Percentiles rank a stretch among this genome's conserved stretches.
Conservation (phyloP, 2,329 filamentous ascomycete species). For the Sclerotinia minor region DNA sequence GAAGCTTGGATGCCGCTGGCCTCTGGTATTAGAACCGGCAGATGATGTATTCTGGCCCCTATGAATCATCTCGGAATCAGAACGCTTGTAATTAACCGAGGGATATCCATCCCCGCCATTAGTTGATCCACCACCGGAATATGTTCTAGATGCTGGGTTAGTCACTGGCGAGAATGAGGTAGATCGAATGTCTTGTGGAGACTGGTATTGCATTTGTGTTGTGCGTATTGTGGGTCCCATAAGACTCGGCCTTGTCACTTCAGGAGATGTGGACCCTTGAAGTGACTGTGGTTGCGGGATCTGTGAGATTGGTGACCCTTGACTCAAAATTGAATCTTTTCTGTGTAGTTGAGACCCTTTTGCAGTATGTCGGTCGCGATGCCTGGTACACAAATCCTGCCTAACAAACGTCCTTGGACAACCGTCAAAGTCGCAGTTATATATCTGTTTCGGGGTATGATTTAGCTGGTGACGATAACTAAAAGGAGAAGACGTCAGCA, state of each 20-base stretch:
- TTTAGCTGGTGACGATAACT: constrained; percentile 91
- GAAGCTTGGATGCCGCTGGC: constrained; percentile 40
- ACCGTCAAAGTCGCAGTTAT: constrained; percentile 87
- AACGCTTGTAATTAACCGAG: constrained; percentile 37
- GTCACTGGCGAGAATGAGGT: constrained; percentile 39
- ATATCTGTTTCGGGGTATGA: constrained; percentile 93
- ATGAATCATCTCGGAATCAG: constrained; percentile 39
- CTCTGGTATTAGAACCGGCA: constrained; percentile 28
- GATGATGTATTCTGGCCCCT: constrained; percentile 32
- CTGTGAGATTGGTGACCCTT: constrained; percentile 44
- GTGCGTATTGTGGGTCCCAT: constrained; percentile 35
- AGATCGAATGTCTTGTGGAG: constrained; percentile 37
- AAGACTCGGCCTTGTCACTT: constrained; percentile 37
- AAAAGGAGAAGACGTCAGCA: constrained; percentile 26
- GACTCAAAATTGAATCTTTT: constrained; percentile 63
- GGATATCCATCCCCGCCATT: constrained; percentile 36
- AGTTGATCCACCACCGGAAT: constrained; percentile 34
- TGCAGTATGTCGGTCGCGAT: constrained; percentile 77
- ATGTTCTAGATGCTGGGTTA: constrained; percentile 37
- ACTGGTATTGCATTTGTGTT: constrained; percentile 39
- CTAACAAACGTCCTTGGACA: constrained; percentile 90
- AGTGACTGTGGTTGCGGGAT: constrained; percentile 31
- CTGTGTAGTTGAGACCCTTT: constrained; percentile 75
- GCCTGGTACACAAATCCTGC: constrained; percentile 85
- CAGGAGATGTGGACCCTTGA: constrained; percentile 39